A percentile compares a stretch with the other conserved stretches of the same genome.
phyloP scores from a whole-genome alignment of 1,284 basidiomycete genomes.

The Ustilago nuda region DNA sequence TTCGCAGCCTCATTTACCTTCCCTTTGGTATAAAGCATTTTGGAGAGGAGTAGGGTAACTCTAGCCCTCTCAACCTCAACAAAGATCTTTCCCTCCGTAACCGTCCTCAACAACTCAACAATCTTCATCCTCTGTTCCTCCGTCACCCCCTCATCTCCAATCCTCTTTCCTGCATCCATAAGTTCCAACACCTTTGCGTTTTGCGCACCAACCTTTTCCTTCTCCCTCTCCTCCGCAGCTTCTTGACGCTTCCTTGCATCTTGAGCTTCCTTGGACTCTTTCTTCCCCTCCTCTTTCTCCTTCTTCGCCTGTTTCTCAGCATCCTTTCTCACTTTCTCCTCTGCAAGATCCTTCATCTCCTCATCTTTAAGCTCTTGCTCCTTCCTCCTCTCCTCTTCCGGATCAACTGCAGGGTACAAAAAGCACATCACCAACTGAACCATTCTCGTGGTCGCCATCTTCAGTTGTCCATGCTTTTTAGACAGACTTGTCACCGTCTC shows the following conservation, averaged over 20 bases:
- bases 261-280: slow-evolving; percentile 41
- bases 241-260: slow-evolving; percentile 35
- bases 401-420: slow-evolving; percentile 58
- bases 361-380: slow-evolving; percentile 47
- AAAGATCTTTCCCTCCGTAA: slow-evolving; percentile 99
- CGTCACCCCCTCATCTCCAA: slow-evolving; percentile 57
- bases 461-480: slow-evolving; percentile 98
- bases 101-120: slow-evolving; percentile 82
- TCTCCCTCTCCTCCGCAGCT: slow-evolving; percentile 50
- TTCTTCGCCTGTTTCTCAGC: slow-evolving; percentile 35
- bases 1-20: slow-evolving; percentile 65
- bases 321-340: slow-evolving; percentile 44
- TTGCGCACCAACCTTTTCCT: slow-evolving; percentile 59
- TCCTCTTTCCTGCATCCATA: slow-evolving; percentile 55
- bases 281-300: slow-evolving; percentile 46
- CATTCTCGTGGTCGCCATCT: slow-evolving; percentile 87
- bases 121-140: slow-evolving; percentile 53
- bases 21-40: slow-evolving; percentile 58
- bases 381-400: slow-evolving; percentile 73
- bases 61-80: slow-evolving; percentile 95
- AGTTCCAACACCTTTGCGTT: slow-evolving; percentile 57
- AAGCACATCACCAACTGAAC: slow-evolving; percentile 72
- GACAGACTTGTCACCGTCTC: slow-evolving; percentile 70
- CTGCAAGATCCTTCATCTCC: slow-evolving; percentile 45
- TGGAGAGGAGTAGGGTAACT: slow-evolving; percentile 71